Evolutionary conservation across 768 basidiomycete genomes (phyloP), one percentile per base, ranked within the genome.

Genomic region (Chalciporus pseudorubinellus): DNA sequence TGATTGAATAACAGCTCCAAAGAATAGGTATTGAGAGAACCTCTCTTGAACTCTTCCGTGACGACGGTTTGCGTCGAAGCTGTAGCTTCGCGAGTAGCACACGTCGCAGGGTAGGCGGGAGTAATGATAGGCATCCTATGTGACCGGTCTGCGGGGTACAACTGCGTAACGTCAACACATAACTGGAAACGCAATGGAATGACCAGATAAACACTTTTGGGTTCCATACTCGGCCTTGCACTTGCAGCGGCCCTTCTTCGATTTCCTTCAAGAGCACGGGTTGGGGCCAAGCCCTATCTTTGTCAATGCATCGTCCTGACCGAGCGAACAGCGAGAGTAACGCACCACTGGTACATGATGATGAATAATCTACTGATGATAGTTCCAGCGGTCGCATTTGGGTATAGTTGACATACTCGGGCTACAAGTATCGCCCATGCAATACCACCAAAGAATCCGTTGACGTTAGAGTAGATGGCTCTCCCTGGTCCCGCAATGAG

Each of bases 61-160:
- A 97, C 93, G 48, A 99, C 90, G 78, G 87, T 85, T 71, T 97
- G 92, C 5, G 95, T 98, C 9, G 94, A 97, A 39, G 83, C 82
- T 46, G 93, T 94, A 53, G 98, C 95, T 62, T 98, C 98, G 73
- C 98, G 97, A 16, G 97, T 99, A 21, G 95, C 84, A 69, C 95
- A 98, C 95, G 98, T 99, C 6, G 95, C 87, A 41, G 97, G 97
- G 71, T 98, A 99, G 11, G 97, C 95, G 3, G 97, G 97, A 2
- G 97, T 99, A 61, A 99, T 98, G 63, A 99, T 98, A 12, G 97
- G 97, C 97, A 98, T 98, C 58, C 92, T 82, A 72, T 99, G 97
- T n/a, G 90, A 81, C 51, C 90, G 80, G 69, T 98, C 94, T 53
- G 83, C 83, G 5, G 93, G 93, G 69, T 95, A 98, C 48, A 97